Evolutionary conservation across 2,329 filamentous ascomycete genomes (phyloP).

Genomic region (Amauroascus verrucosus): DNA sequence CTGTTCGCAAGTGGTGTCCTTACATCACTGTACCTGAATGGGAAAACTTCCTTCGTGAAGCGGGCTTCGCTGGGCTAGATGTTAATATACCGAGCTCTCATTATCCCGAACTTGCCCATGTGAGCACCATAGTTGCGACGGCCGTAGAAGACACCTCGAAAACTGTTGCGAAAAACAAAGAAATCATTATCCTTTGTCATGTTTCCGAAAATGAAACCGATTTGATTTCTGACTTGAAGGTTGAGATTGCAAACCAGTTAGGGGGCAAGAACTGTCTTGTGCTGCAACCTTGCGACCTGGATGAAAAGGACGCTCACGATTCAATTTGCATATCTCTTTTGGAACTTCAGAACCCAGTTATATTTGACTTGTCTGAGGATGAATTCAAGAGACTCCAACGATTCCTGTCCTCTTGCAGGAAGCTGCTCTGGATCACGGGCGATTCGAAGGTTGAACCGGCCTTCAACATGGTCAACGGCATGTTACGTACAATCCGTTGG

Average conservation of each 20-base stretch:
- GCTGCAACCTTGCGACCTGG: conserved; percentile 14
- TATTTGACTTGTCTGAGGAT: conserved; percentile 19
- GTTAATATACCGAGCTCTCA: conserved; percentile 10
- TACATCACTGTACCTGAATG: conserved; percentile 2
- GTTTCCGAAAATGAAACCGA: neutral
- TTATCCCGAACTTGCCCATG: conserved; percentile 12
- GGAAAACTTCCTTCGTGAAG: neutral
- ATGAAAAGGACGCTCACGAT: conserved; percentile 15
- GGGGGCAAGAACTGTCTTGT: neutral
- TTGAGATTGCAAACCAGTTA: neutral
- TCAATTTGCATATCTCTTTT: conserved; percentile 20
- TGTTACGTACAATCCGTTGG: conserved; percentile 27
- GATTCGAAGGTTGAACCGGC: conserved; percentile 23
- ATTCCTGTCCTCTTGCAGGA: conserved; percentile 21
- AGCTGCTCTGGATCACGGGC: conserved; percentile 30
- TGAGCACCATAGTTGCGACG: conserved; percentile 16
- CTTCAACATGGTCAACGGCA: conserved; percentile 25
- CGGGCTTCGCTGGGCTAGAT: conserved; percentile 11
- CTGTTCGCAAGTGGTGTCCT: conserved; percentile 7
- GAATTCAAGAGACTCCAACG: conserved; percentile 23
- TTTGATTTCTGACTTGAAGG: neutral
- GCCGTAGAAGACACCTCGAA: conserved; percentile 10
- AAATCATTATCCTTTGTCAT: conserved; percentile 7
- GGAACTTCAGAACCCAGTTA: conserved; percentile 17
- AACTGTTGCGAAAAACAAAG: neutral